These are phyloP conservation scores for Gossypium turneri DNA, from an alignment of 345 rosid genomes.

Conservation along the genomic window DNA sequence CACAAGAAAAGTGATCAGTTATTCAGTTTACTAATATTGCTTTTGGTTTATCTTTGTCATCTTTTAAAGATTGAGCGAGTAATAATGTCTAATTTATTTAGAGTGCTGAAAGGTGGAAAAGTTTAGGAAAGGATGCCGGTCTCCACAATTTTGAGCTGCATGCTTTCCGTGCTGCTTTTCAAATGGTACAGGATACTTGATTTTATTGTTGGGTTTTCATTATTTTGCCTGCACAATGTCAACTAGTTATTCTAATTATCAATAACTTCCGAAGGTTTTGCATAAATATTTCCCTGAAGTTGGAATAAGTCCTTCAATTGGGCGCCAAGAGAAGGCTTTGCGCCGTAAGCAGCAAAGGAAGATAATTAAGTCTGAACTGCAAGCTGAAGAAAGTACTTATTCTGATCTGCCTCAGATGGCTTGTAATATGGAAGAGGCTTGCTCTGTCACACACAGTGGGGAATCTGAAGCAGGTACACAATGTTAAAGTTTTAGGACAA, in stretches of 20 bases:
- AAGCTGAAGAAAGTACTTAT: slow-evolving; percentile 14
- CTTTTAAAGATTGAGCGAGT: slow-evolving; percentile 1
- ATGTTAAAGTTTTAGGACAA: slow-evolving; percentile 7
- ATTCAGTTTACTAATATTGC: background rate
- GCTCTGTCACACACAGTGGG: slow-evolving; percentile 5
- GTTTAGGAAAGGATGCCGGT: slow-evolving; percentile 64
- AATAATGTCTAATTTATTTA: slow-evolving; percentile 23
- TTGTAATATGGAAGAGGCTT: background rate
- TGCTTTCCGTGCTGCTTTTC: slow-evolving; percentile 90
- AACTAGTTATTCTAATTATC: background rate
- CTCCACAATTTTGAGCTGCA: slow-evolving; percentile 83
- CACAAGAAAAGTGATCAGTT: background rate
- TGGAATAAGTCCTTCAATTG: slow-evolving; percentile 70
- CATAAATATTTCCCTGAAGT: slow-evolving; percentile 65
- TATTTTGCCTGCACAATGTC: slow-evolving; percentile 4
- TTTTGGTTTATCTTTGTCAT: background rate
- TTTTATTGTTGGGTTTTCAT: slow-evolving; percentile 7
- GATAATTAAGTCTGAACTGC: slow-evolving; percentile 20
- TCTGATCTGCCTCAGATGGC: slow-evolving; percentile 13
- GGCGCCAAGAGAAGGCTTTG: slow-evolving; percentile 89
- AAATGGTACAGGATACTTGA: slow-evolving; percentile 48
- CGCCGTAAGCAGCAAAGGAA: slow-evolving; percentile 71
- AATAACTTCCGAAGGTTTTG: slow-evolving; percentile 57
- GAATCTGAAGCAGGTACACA: slow-evolving; percentile 25
- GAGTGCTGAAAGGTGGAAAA: slow-evolving; percentile 96